Conservation (phyloP, 768 basidiomycete genomes). For the Lentinula detonsa region DNA sequence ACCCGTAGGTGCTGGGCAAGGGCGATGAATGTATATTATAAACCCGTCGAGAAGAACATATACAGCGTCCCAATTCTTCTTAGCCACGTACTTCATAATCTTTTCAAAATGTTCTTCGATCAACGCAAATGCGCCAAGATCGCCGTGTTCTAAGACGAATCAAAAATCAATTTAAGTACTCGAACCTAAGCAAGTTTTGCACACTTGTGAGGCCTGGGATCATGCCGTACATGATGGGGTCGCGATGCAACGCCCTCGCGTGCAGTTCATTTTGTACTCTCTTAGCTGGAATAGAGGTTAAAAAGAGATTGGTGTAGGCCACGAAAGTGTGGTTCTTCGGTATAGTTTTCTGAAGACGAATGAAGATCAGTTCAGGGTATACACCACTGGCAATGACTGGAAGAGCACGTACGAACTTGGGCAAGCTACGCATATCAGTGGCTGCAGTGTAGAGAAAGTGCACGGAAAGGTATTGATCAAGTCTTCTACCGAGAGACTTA, state of each 20-base stretch:
- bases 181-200: neutral
- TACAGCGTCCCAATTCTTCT: neutral
- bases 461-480: neutral
- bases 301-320: neutral
- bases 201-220: neutral
- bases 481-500: too few species aligned
- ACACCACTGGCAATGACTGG: neutral
- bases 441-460: neutral
- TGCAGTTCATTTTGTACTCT: neutral
- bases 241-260: neutral
- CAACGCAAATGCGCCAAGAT: neutral
- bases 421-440: neutral
- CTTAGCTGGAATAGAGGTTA: neutral
- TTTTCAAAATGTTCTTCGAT: neutral
- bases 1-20: neutral
- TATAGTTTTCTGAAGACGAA: neutral
- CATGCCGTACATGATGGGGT: neutral
- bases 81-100: neutral
- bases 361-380: neutral
- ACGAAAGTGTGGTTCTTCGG: neutral
- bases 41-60: neutral
- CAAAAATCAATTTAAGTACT: neutral
- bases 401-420: neutral
- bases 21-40: neutral
- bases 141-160: neutral